Percentiles rank a stretch among this genome's conserved stretches.
These are phyloP conservation scores for Cryptosporidium xiaoi DNA, from an alignment of 169 alveolate species.

Conservation along the genomic window DNA sequence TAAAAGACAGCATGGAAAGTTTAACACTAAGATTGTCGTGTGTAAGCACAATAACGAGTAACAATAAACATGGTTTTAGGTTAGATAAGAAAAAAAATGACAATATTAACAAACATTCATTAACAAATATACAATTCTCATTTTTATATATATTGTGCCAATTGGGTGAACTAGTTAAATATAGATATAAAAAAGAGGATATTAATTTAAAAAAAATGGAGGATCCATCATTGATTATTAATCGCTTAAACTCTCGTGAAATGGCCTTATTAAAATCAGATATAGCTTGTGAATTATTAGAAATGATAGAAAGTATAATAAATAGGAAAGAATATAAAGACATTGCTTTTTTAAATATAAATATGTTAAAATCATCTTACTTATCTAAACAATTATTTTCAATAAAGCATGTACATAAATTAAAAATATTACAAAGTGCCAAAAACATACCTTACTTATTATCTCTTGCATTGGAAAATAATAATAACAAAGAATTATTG, in stretches of 20 bases:
- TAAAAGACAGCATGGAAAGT: conserved; percentile 33
- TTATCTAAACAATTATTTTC: conserved; percentile 3
- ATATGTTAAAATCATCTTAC: conserved; percentile 49
- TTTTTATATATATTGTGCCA: conserved; percentile 62
- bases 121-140: conserved; percentile 54
- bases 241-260: conserved; percentile 35
- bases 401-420: conserved; percentile 14
- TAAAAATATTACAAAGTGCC: conserved; percentile 66
- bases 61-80: too few relatives aligned
- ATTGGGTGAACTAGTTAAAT: conserved; percentile 64
- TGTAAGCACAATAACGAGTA: conserved; percentile 16
- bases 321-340: conserved; percentile 26
- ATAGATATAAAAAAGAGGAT: conserved; percentile 16
- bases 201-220: background rate
- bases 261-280: conserved; percentile 43
- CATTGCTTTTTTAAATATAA: conserved; percentile 36
- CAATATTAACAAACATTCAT: conserved; percentile 10
- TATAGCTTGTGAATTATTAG: conserved; percentile 45
- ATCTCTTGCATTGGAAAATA: conserved; percentile 24
- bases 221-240: conserved; percentile 13
- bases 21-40: conserved; percentile 29
- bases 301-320: conserved; percentile 8
- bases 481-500: background rate
- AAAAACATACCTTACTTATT: conserved; percentile 65
- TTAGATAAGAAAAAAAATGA: background rate